Evolutionary conservation across 2,329 filamentous ascomycete species (phyloP).

Genomic region (Epicoccum nigrum): DNA sequence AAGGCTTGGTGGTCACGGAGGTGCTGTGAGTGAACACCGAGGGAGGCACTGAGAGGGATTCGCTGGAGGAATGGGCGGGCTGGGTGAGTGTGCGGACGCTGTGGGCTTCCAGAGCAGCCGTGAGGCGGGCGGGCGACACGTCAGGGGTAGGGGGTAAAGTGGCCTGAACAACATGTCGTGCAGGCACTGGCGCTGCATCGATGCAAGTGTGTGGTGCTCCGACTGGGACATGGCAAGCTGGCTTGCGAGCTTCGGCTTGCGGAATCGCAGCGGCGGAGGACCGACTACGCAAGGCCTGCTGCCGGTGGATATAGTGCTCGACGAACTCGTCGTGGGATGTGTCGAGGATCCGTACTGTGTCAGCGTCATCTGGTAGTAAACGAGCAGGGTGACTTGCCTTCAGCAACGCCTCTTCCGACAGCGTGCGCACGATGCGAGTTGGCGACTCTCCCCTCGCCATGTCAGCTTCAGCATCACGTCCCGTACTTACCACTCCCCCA

Average conservation of each 20-base stretch:
- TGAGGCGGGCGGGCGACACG: background rate
- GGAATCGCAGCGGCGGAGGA: no score
- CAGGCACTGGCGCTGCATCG: background rate
- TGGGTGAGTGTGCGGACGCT: no score
- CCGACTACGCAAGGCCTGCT: no score
- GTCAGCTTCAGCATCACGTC: background rate
- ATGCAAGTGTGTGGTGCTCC: background rate
- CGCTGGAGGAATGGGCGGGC: background rate
- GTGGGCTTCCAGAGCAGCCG: background rate
- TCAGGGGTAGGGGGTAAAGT: background rate
- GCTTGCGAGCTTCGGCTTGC: background rate
- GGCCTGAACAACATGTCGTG: no score
- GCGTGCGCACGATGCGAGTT: no score
- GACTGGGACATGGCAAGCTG: background rate
- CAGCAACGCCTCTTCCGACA: background rate
- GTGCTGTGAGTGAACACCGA: conserved; percentile 5
- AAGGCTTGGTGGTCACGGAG: conserved; percentile 8
- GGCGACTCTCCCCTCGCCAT: background rate
- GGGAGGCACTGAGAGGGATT: background rate
- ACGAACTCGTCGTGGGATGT: conserved; percentile 4
- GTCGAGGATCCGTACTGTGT: background rate
- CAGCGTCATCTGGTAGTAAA: background rate
- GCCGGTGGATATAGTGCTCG: conserved; percentile 1
- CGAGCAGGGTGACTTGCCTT: background rate
- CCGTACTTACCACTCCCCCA: background rate